Percentiles rank a stretch among this genome's conserved stretches.
Conservation (phyloP, 129 eudicot genomes). For the Centaurea solstitialis region DNA sequence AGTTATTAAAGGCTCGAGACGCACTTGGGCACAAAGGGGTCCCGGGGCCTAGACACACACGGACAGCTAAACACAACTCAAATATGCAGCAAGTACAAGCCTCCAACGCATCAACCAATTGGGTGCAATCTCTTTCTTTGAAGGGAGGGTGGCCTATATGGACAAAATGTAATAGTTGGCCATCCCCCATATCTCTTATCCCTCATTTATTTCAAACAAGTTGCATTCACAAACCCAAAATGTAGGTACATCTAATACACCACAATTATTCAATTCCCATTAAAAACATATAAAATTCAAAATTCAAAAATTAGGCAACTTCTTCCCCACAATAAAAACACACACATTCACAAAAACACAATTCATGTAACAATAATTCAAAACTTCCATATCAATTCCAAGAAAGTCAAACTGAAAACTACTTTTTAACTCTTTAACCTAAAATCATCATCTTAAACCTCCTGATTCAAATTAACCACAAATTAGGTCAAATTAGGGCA, state of each 20-base stretch:
- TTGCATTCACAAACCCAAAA: slow-evolving; percentile 11
- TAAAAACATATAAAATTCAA: background rate
- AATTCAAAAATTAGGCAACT: slow-evolving; percentile 6
- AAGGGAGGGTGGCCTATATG: slow-evolving; percentile 2
- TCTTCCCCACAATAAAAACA: background rate
- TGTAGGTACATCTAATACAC: slow-evolving; percentile 23
- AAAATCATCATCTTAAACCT: background rate
- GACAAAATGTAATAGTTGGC: slow-evolving; percentile 24
- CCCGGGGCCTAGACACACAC: no score
- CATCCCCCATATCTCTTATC: slow-evolving; percentile 15
- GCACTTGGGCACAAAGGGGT: no score
- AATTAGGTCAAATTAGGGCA: slow-evolving; percentile 16
- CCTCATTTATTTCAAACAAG: slow-evolving; percentile 11
- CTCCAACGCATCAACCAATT: background rate
- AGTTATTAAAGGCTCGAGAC: no score
- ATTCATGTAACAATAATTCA: background rate
- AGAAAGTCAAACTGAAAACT: background rate
- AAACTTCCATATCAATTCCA: background rate
- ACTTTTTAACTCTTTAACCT: background rate
- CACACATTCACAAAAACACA: background rate
- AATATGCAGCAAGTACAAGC: no score
- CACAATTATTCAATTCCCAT: slow-evolving; percentile 14
- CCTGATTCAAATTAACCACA: background rate
- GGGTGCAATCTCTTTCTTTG: background rate
- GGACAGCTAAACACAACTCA: no score